Percentiles rank a stretch among this genome's conserved stretches.
These are phyloP conservation scores for Plasmodium knowlesi DNA, from an alignment of 169 alveolate genomes.

Conservation along the genomic window DNA sequence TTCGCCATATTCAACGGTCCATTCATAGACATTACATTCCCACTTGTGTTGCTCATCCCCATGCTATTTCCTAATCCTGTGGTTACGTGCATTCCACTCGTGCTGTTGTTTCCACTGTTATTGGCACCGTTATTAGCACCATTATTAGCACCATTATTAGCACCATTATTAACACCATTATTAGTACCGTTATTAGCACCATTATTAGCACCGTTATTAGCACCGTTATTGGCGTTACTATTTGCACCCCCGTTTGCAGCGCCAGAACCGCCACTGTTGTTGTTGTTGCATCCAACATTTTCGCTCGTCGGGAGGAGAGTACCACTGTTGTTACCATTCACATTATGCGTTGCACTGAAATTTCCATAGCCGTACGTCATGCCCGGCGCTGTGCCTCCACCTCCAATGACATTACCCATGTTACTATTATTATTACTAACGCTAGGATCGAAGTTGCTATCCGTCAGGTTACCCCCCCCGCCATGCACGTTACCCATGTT, in stretches of 20 bases:
- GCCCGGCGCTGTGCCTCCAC: not conserved
- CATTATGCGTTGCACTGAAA: not conserved
- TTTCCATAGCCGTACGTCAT: not conserved
- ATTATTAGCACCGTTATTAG: too few species aligned
- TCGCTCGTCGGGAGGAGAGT: too few species aligned
- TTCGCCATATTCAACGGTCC: conserved; percentile 7
- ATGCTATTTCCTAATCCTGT: conserved; percentile 14
- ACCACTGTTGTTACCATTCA: not conserved
- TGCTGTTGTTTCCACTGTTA: not conserved
- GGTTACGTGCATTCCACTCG: conserved; percentile 11
- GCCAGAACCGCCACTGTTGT: too few species aligned
- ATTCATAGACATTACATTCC: conserved; percentile 20
- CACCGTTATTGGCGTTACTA: too few species aligned
- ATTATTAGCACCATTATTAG: not conserved
- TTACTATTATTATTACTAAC: conserved; percentile 17
- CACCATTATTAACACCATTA: not conserved
- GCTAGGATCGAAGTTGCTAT: conserved; percentile 8
- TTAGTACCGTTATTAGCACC: not conserved
- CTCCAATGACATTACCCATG: conserved; percentile 8
- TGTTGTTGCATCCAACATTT: too few species aligned
- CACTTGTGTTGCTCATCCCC: conserved; percentile 8
- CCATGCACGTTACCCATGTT: not conserved
- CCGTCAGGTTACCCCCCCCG: not conserved
- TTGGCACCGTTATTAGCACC: not conserved
- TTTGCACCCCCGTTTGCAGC: too few species aligned